Base-by-base conservation (phyloP, 2,329 filamentous ascomycete genomes). In the Microsporum canis region DNA sequence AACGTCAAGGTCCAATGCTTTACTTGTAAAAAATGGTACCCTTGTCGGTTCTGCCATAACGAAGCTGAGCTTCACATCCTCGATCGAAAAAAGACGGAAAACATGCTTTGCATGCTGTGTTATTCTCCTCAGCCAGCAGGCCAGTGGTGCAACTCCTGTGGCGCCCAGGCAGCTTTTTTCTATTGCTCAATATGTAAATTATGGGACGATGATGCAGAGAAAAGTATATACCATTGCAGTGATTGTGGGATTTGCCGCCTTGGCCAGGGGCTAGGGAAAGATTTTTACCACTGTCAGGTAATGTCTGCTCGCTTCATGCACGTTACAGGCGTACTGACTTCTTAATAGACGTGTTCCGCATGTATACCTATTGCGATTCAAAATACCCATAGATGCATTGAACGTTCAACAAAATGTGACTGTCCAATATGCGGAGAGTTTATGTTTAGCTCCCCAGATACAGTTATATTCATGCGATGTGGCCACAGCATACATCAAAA, bases 71-170 rank as follows among this genome's bases (percentile, higher is more conserved):
- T 89, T 66, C 90, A 96, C 72, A 80, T 78, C 63, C 78, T 99
- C 61, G 84, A 91, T 67, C 84, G 94, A 58, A 86, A 85, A 67
- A 88, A 89, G 67, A 99, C 92, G 5, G 87, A 87, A 72, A 88
- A 96, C 69, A 99, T 99, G 94, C 82, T 99, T 4, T 99, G 94
- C 73, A 99, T 99, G 94, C 80, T 91, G 33, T 99, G 94, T 72
- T 84, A 86, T 5, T 89, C 88, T 61, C 87, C 94, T 1, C 94
- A 99, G 69, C 83, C 83, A 61, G 91, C 88, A 2, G 84, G 84
- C 34, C 89, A 95, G 65, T 80, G 84, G 58, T 99, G 94, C 72
- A 79, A 82, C 58, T 80, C 84, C 61, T 99, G 94, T 71, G 87
- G 86, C 17, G 84, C 85, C 66, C 83, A 85, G 62, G 84, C 89